Conservation (phyloP, 768 basidiomycete species). For the Clathrus columnatus region DNA sequence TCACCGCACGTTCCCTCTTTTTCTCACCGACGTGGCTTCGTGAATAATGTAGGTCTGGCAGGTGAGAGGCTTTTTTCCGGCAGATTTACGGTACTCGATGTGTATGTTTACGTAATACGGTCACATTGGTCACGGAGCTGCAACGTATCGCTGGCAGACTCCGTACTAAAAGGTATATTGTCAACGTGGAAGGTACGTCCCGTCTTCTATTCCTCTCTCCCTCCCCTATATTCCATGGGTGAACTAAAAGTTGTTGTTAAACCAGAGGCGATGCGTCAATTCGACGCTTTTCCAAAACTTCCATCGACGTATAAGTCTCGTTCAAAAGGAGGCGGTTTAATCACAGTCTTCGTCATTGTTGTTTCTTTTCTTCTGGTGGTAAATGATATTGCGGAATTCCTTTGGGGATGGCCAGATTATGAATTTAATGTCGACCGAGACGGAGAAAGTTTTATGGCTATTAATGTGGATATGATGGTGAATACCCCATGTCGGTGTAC, state of each 20-base stretch:
- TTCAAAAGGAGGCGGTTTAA: slow-evolving; percentile 71
- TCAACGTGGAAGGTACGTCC: slow-evolving; percentile 7
- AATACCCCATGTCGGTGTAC: slow-evolving; percentile 89
- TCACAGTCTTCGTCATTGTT: slow-evolving; percentile 62
- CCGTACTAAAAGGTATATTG: background rate
- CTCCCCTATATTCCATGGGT: slow-evolving; percentile 1
- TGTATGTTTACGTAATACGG: background rate
- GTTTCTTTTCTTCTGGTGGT: slow-evolving; percentile 67
- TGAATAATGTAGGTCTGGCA: background rate
- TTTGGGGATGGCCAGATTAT: slow-evolving; percentile 91
- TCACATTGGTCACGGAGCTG: background rate
- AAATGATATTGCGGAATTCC: slow-evolving; percentile 83
- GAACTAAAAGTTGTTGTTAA: slow-evolving; percentile 51
- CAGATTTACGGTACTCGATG: background rate
- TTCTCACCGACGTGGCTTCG: background rate
- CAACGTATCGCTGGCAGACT: background rate
- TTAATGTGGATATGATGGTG: slow-evolving; percentile 90
- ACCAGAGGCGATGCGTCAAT: slow-evolving; percentile 56
- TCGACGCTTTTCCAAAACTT: slow-evolving; percentile 85
- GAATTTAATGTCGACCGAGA: slow-evolving; percentile 79
- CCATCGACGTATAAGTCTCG: slow-evolving; percentile 73
- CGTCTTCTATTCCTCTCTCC: background rate
- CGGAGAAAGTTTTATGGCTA: slow-evolving; percentile 51
- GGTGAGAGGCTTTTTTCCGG: background rate
- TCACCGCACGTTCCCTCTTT: background rate